A percentile compares a stretch with the other conserved stretches of the same genome.
These are phyloP conservation scores for Rhexocercosporidium sp. DNA, from an alignment of 2,329 filamentous ascomycete genomes.

Conservation along the genomic window DNA sequence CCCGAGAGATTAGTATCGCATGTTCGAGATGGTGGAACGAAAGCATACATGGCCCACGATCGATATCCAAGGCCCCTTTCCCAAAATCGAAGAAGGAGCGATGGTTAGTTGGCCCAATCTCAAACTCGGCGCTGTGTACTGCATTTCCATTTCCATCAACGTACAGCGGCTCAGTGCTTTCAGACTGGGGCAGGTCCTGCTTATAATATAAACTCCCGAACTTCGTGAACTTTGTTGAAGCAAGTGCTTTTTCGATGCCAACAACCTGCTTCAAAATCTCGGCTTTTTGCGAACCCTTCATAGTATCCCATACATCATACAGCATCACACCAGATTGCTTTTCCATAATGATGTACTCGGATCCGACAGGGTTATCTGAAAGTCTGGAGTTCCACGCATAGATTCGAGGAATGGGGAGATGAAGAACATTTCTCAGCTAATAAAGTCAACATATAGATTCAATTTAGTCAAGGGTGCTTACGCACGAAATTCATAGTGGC, in stretches of 20 bases:
- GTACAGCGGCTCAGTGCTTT: background rate
- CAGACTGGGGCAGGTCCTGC: conserved; percentile 3
- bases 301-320: conserved; percentile 30
- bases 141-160: conserved; percentile 8
- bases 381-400: conserved; percentile 48
- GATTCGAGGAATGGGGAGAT: conserved; percentile 49
- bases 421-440: conserved; percentile 32
- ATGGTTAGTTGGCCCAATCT: conserved; percentile 7
- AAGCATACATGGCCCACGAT: conserved; percentile 23
- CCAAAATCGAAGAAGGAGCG: background rate
- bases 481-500: conserved; percentile 27
- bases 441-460: background rate
- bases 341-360: conserved; percentile 48
- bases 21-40: background rate
- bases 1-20: background rate
- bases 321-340: conserved; percentile 43
- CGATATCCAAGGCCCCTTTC: conserved; percentile 12
- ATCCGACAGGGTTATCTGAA: conserved; percentile 39
- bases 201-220: conserved; percentile 24
- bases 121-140: conserved; percentile 1
- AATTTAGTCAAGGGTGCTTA: conserved; percentile 18
- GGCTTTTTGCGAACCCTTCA: conserved; percentile 37
- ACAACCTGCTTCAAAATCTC: conserved; percentile 43
- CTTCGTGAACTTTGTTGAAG: conserved; percentile 40
- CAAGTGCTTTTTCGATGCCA: conserved; percentile 42